Base-by-base conservation (phyloP, 305 asterid genomes). In the Nicotiana rustica region DNA sequence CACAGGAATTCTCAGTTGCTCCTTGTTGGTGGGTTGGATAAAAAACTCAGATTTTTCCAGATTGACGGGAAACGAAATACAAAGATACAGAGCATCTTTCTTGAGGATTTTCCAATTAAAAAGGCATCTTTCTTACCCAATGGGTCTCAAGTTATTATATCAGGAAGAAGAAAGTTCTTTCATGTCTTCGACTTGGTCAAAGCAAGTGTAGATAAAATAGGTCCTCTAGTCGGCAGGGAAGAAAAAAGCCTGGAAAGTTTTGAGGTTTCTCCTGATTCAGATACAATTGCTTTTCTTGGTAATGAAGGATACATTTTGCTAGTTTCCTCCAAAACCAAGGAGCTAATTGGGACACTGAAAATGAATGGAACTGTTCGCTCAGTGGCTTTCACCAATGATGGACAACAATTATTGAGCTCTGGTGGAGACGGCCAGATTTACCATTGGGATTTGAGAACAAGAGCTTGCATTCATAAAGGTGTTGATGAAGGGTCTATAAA, bases 361-460 rank as follows among this genome's bases (percentile, higher is more conserved):
- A 94, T 96, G 98, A 94, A 96, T 15, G 98, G 97, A 79, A 90
- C 91, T 10, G 97, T 90, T 36, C 92, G 97, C 65, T 90, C 97
- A 19, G 19, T 89, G 49, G 93, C 98, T 17, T 94, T 93, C 80
- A 85, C 95, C 15, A 88, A 82, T 21, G 97, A 73, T 4, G 97
- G 98, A n/a, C 85, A 75, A 41, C 88, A 90, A 59, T 66, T 96
- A 86, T 85, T 93, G 62, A 94, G 97, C 75, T 82, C 97, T 3
- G 99, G 99, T 15, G 97, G 97, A n/a, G 99, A 96, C 75, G 97
- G 98, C 35, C 93, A 90, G 71, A 88, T 96, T 73, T 96, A 96
- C 88, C 93, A 90, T 67, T 96, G 97, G 97, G 99, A 96, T 86
- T 78, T 96, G 84, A 87, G 97, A 70, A 94, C 96, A 0, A 93